Evolutionary conservation across 805 yeast species (phyloP), one percentile per base, ranked within the genome.

Genomic region (Candida broadrunensis): DNA sequence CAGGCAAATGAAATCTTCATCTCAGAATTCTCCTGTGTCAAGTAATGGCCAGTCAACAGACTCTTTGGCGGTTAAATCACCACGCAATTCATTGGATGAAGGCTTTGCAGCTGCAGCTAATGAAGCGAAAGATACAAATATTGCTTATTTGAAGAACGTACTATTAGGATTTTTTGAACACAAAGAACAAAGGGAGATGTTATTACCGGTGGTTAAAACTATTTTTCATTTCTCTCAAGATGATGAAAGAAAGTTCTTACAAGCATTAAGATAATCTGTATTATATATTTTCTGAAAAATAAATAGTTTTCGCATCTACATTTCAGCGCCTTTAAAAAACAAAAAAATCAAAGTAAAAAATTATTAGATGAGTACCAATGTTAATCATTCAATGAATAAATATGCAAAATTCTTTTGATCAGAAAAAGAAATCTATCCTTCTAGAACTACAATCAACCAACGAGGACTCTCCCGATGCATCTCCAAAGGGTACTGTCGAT

Each of bases 401-500:
- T n/a, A 67, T 61, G 68, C 60, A 63, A 57, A 76, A 78, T 50
- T 70, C 85, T 2, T 85, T 85, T 59, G 81, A 79, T 43, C 89
- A 83, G 55, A 85, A 84, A 62, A 85, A 85, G 49, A 45, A 48
- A 11, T 54, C 66, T 32, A 77, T 85, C 5, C 57, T 83, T 7
- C 48, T 58, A n/a, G 84, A 79, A 37, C 81, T 85, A 6, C 52
- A 58, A 1, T 55, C 64, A 2, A 78, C 70, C 7, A 57, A 65
- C 5, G 67, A 60, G 2, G 59, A 56, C 0, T 58, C 64, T 11
- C 80, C 78, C 3, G 91, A 84, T 59, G 67, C 80, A n/a, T 85
- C 95, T 2, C 96, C 96, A 13, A 89, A 88, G 54, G 96, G 96
- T 1, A 75, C 88, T 2, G 81, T 88, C n/a, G 96, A 88, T 60